Base-by-base conservation (phyloP, 2,329 filamentous ascomycete species). In the Curvularia verruculosa region DNA sequence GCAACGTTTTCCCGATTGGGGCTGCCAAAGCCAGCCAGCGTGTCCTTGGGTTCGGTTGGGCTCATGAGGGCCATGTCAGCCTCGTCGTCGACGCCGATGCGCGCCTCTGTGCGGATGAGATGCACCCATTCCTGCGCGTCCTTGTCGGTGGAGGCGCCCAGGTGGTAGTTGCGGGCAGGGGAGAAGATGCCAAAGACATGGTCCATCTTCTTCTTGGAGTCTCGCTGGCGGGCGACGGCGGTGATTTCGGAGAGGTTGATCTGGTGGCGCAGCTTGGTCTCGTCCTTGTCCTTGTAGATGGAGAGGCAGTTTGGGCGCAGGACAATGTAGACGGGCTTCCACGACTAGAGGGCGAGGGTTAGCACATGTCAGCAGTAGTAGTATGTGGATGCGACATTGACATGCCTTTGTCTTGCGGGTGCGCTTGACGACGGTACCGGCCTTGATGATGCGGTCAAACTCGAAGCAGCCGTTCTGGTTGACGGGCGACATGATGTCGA, bases 401-500 rank as follows among this genome's bases (percentile, higher is more conserved):
- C 37, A 37, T 53, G 49, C 50, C 49, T 53, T 96, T 58, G 94
- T 98, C 81, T 94, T 96, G 69, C 93, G 89, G 18, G 92, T 96
- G 66, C 94, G 87, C 78, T 96, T 96, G 72, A 90, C 85, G 37
- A 96, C 87, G 65, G 89, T 89, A 57, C 94, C 93, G 55, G 89
- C 87, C 80, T 96, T 98, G 75, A 98, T 85, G 53, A 98, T 91
- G 49, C 92, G 89, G 77, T 99, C 95, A 71, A 96, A 96, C 71
- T 95, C 93, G 75, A 96, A 99, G 77, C 92, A 95, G 61, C 95
- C 95, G 77, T 96, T 93, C 77, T 96, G 89, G 73, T 94, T 96
- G 63, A 98, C 92, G 4, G 92, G 91, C 28, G 91, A 95, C 71
- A 92, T 87, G 15, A 87, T 83, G 63, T 90, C 87, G 41, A 89